Evolutionary conservation across 192 early-diverging fungal species (phyloP), one percentile per base, ranked within the genome.

Genomic region (Rhizoclosmatium globosum): DNA sequence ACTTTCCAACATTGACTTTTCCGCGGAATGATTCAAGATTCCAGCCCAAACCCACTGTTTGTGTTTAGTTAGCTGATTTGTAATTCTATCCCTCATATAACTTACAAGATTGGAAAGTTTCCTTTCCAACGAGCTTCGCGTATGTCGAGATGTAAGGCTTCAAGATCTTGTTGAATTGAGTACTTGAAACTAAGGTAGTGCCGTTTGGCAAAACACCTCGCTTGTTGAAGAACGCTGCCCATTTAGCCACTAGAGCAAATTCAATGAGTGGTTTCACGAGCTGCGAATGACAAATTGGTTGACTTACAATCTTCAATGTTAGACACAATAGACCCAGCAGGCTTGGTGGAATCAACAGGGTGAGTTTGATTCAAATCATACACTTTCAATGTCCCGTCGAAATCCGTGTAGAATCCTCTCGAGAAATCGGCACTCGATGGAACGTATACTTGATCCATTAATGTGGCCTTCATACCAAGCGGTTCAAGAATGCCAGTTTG

Each of bases 11-110:
- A 50, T 44, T 17, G 15, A 31, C 3, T 41, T 48, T 77, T n/a
- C 65, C 76, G 46, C 76, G 76, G 53, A 68, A 77, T 7, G 64
- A 68, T 41, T 64, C n/a, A 7, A 77, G 64, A 13, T 50, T 19
- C 61, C 61, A 77, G 9, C 76, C 76, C 11, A 77, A 65, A 4
- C 76, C 76, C 19, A 53, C 6, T 53, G 50, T 53, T 17, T 53
- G 50, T 17, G 31, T 31, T 31, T 31, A 31, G 31, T 31, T 31
- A 31, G 31, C 31, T 31, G 31, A 31, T 31, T 31, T 31, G 31
- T 31, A 31, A 31, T 31, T 31, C 31, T 31, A 31, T 31, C 31
- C 31, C 31, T 31, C 31, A 31, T 31, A 31, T 31, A 53, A 53
- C 50, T 7, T 53, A 17, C 6, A 7, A 13, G 50, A 17, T 53